phyloP scores from a whole-genome alignment of 257 asterid genomes.

The Craterostigma plantagineum region DNA sequence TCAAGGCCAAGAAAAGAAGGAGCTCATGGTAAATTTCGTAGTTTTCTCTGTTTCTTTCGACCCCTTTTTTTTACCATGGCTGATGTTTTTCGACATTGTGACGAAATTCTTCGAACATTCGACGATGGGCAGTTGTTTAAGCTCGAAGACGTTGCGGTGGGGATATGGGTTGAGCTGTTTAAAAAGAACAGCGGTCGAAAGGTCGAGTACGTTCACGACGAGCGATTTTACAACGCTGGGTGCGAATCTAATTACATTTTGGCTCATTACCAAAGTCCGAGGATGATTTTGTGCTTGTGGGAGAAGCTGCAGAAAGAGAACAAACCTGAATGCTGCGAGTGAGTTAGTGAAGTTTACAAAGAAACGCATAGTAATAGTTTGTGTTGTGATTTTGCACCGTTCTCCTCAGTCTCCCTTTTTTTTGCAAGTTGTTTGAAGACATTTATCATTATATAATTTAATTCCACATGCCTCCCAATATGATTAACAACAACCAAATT shows the following conservation, averaged over 20 bases:
- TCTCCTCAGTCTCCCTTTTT: no score
- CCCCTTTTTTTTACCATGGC: background rate
- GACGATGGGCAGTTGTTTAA: constrained; percentile 40
- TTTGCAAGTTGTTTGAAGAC: no score
- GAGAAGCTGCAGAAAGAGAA: constrained; percentile 63
- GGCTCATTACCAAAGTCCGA: constrained; percentile 84
- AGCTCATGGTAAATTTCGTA: constrained; percentile 52
- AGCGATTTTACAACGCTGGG: constrained; percentile 53
- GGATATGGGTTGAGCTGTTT: constrained; percentile 72
- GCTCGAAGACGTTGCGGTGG: constrained; percentile 94
- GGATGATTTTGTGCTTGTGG: constrained; percentile 74
- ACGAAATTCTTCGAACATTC: background rate
- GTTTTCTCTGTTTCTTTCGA: background rate
- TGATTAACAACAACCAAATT: no score
- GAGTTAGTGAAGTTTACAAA: no score
- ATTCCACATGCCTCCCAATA: no score
- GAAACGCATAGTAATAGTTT: no score
- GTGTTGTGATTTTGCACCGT: no score
- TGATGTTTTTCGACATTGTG: background rate
- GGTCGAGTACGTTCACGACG: constrained; percentile 39
- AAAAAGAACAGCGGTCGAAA: constrained; percentile 18
- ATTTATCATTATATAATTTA: no score
- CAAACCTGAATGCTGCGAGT: constrained; percentile 65
- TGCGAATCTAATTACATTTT: constrained; percentile 65
- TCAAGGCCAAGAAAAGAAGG: constrained; percentile 44